Evolutionary conservation across 192 early-diverging fungal genomes (phyloP), one percentile per base, ranked within the genome.

Genomic region (Gigaspora rosea): DNA sequence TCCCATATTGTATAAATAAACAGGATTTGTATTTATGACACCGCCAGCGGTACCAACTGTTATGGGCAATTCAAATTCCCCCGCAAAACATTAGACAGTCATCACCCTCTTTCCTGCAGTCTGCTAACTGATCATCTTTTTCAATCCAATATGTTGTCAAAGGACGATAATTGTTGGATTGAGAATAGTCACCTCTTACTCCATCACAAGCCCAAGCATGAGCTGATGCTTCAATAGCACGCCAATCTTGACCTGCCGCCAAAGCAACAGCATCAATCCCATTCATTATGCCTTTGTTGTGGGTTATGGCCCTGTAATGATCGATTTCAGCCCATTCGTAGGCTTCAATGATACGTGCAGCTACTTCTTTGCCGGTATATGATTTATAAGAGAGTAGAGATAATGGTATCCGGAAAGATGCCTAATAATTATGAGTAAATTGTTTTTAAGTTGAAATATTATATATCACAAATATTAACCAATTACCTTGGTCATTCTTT

Each of bases 261-360:
- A 93, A 70, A 2, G 90, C 90, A 18, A 93, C 91, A 41, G 92
- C 90, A 78, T 93, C 92, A 67, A 93, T 89, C 5, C 92, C 92
- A 79, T 93, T 93, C 91, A 93, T 92, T 61, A 93, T 92, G 7
- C 92, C 92, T 79, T 93, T 93, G 84, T 93, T 93, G 74, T 93
- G 90, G 0, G 92, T 93, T 1, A 90, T 86, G 10, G 92, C 91
- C 16, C 92, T 85, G 75, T 85, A 93, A 36, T 88, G 89, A 64
- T 93, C 92, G 20, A 90, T 81, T 32, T 84, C 81, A 4, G 92
- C 92, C 89, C 88, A 92, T 57, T 92, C 87, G 69, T 84, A 86
- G 22, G 91, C 91, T 61, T 93, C 91, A 49, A 93, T 76, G 16
- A 93, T 85, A 27, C 88, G 82, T 35, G 82, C 82, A 13, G 91